These are phyloP conservation scores for Pseudozyma tsukubaensis DNA, from an alignment of 1,284 basidiomycete genomes.

Conservation along the genomic window DNA sequence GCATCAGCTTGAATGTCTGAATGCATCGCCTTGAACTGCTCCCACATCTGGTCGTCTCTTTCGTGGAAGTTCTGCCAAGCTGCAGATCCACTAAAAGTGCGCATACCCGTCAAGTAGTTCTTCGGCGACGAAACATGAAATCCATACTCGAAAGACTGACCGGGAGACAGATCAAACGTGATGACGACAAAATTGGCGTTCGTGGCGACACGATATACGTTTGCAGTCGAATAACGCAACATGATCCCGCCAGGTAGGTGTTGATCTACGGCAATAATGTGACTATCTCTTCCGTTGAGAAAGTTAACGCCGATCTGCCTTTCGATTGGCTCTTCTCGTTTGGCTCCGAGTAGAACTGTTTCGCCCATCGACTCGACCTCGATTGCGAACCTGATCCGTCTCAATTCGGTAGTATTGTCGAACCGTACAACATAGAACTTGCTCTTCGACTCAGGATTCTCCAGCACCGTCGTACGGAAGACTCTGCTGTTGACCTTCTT, in stretches of 20 bases:
- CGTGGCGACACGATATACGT: slow-evolving; percentile 70
- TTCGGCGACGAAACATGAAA: slow-evolving; percentile 3
- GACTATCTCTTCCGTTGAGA: slow-evolving; percentile 42
- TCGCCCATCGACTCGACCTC: slow-evolving; percentile 44
- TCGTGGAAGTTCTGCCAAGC: not conserved
- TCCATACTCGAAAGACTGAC: slow-evolving; percentile 31
- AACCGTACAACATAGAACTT: slow-evolving; percentile 80
- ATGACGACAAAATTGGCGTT: slow-evolving; percentile 23
- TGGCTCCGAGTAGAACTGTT: slow-evolving; percentile 13
- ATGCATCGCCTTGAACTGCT: slow-evolving; percentile 9
- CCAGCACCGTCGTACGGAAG: slow-evolving; percentile 36
- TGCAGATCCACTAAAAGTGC: slow-evolving; percentile 6
- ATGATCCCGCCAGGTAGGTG: slow-evolving; percentile 56
- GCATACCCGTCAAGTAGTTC: slow-evolving; percentile 10
- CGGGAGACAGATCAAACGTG: slow-evolving; percentile 15
- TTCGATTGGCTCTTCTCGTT: slow-evolving; percentile 1
- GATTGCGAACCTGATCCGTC: slow-evolving; percentile 20
- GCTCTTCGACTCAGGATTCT: slow-evolving; percentile 38
- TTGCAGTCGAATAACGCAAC: slow-evolving; percentile 73
- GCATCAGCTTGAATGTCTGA: slow-evolving; percentile 10
- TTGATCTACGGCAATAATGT: slow-evolving; percentile 43
- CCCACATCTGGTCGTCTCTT: slow-evolving; percentile 4
- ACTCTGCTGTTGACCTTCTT: slow-evolving; percentile 1
- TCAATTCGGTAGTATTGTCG: slow-evolving; percentile 55
- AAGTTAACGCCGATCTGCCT: slow-evolving; percentile 11